Conservation (phyloP, 2,329 filamentous ascomycete genomes). For the Clonostachys rosea region DNA sequence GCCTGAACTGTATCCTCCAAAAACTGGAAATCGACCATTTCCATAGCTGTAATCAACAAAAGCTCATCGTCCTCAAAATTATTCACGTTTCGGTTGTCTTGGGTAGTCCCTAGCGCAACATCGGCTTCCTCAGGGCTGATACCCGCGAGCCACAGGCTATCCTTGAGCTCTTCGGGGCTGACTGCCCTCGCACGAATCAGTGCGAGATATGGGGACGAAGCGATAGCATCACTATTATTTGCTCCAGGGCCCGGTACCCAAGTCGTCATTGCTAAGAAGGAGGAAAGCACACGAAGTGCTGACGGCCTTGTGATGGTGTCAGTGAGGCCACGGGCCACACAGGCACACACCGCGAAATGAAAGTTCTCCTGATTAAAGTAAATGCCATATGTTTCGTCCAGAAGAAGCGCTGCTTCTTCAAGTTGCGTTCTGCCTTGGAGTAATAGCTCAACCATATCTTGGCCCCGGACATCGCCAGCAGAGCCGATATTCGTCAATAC, state of each 20-base stretch:
- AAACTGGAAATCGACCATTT: slow-evolving; percentile 61
- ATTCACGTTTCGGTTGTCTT: slow-evolving; percentile 23
- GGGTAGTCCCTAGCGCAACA: slow-evolving; percentile 3
- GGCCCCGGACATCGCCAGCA: slow-evolving; percentile 52
- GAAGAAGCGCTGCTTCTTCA: slow-evolving; percentile 55
- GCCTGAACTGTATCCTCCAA: slow-evolving; percentile 60
- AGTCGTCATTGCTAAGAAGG: slow-evolving; percentile 44
- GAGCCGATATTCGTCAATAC: slow-evolving; percentile 61
- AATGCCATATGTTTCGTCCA: slow-evolving; percentile 63
- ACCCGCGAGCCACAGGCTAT: slow-evolving; percentile 57
- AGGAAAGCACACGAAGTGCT: slow-evolving; percentile 55
- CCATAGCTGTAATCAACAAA: slow-evolving; percentile 57
- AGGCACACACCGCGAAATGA: slow-evolving; percentile 62
- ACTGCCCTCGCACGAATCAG: slow-evolving; percentile 54
- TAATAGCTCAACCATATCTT: slow-evolving; percentile 54
- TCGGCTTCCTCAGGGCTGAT: slow-evolving; percentile 33
- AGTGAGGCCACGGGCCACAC: slow-evolving; percentile 58
- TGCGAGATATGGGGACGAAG: slow-evolving; percentile 52
- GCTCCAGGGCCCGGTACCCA: slow-evolving; percentile 6
- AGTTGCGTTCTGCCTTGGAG: slow-evolving; percentile 56
- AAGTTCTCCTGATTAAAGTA: slow-evolving; percentile 62
- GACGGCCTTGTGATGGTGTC: slow-evolving; percentile 56
- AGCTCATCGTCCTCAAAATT: slow-evolving; percentile 56
- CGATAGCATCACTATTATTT: slow-evolving; percentile 3
- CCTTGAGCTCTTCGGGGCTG: slow-evolving; percentile 54